Evolutionary conservation across 176 grass and related monocot species (phyloP).

Genomic region (Aegilops bicornis): DNA sequence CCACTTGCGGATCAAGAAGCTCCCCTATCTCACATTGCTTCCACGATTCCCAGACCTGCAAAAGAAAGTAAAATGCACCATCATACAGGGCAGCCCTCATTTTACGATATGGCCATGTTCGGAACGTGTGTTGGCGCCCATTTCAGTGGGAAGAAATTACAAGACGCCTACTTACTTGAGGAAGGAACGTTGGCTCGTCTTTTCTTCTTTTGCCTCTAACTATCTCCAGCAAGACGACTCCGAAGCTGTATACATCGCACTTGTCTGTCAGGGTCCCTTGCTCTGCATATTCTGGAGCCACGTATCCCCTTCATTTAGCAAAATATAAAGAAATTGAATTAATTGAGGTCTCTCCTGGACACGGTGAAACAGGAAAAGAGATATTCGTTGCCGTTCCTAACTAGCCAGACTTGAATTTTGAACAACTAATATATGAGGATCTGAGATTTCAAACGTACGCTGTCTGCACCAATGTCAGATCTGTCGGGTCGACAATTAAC

Average conservation of each 20-base stretch:
- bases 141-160: background rate
- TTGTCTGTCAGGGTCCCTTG: background rate
- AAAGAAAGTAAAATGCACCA: background rate
- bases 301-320: background rate
- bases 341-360: background rate
- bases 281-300: slow-evolving; percentile 1
- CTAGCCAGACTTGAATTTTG: background rate
- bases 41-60: slow-evolving; percentile 44
- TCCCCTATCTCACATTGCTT: background rate
- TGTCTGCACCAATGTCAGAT: background rate
- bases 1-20: slow-evolving; percentile 24
- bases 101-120: no score
- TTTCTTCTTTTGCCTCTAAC: background rate
- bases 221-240: background rate
- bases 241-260: slow-evolving; percentile 33
- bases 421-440: background rate
- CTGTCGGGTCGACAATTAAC: background rate
- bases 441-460: background rate
- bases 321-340: background rate
- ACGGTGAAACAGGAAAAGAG: background rate
- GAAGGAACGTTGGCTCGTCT: background rate
- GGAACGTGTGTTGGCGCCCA: background rate
- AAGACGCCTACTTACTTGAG: background rate
- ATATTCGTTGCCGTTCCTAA: background rate
- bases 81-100: background rate